Conservation (phyloP, 2,329 filamentous ascomycete species). For the Mollisia scopiformis region DNA sequence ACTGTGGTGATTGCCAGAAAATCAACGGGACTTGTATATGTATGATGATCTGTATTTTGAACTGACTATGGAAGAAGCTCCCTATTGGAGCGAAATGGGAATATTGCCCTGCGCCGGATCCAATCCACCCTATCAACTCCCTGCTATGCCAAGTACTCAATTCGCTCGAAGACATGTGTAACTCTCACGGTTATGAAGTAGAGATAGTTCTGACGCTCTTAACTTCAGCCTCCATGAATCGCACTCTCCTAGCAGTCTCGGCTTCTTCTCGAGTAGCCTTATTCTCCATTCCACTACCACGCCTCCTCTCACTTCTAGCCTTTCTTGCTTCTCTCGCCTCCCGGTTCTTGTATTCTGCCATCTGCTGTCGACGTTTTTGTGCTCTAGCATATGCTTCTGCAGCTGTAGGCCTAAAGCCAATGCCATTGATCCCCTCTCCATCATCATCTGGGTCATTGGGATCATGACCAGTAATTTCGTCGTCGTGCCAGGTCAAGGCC, state of each 20-base stretch:
- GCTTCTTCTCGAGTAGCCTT: constrained; percentile 20
- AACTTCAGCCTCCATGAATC: constrained; percentile 30
- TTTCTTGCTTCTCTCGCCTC: constrained; percentile 65
- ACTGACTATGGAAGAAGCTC: neutral
- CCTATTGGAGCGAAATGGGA: neutral
- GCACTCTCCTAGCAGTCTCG: constrained; percentile 33
- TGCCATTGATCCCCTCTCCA: constrained; percentile 68
- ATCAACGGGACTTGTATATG: neutral
- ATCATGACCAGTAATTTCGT: constrained; percentile 70
- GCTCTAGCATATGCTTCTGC: constrained; percentile 60
- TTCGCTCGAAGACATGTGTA: neutral
- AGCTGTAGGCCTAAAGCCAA: constrained; percentile 67
- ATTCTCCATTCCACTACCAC: constrained; percentile 29
- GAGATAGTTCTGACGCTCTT: constrained; percentile 19
- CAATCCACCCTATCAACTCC: neutral
- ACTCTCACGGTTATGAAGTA: constrained; percentile 10
- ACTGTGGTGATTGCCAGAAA: constrained; percentile 31
- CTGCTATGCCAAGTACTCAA: neutral
- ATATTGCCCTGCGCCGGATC: neutral
- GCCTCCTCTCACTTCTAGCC: constrained; percentile 54
- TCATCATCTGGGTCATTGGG: constrained; percentile 68
- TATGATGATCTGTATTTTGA: neutral
- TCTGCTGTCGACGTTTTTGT: constrained; percentile 61
- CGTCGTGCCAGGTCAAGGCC: constrained; percentile 67
- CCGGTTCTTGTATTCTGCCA: constrained; percentile 63